Base-by-base conservation (phyloP, 2,329 filamentous ascomycete genomes). In the Cadophora gregata region DNA sequence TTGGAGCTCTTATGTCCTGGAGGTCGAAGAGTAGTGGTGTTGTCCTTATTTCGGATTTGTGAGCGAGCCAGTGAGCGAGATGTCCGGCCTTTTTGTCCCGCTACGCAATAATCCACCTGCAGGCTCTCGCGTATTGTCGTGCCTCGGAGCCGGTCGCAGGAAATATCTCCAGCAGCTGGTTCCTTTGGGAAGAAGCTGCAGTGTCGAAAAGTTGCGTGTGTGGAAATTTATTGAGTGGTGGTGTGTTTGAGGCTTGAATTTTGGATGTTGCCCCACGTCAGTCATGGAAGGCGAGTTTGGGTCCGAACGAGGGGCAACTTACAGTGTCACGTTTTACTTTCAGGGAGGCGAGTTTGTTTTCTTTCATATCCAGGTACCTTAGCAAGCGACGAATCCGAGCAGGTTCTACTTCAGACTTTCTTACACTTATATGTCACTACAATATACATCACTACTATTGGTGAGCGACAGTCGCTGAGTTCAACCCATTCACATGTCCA, bases 101-200 rank as follows among this genome's bases (percentile, higher is more conserved):
- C 14, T 31, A 27, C 53, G 31, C 14, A 53, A 27, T 31, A 19
- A 16, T 31, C n/a, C 31, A 25, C 12, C 24, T 38, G 31, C 55
- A 58, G 55, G 5, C 29, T 56, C 53, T 58, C 55, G 55, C 55
- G 55, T 58, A 8, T 38, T 58, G 42, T 14, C 55, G 55, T 25
- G 55, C 31, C 55, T 58, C 21, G 31, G 21, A 38, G 55, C 55
- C 33, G 31, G 14, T 47, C 19, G 42, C 42, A 21, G 36, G 12
- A 7, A 47, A 47, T 8, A 19, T 19, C 14, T 10, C 25, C 10
- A 51, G 31, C 29, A 10, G 10, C 9, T 5, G 12, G 24, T 36
- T 31, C 14, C 5, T 33, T 8, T 33, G 1, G 5, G 29, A 2
- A 1, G 19, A 21, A 14, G 27, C n/a, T 27, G 27, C 4, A 6